A percentile compares a stretch with the other conserved stretches of the same genome.
These are phyloP conservation scores for Fraxinus nigra DNA, from an alignment of 305 asterid species.

Conservation along the genomic window DNA sequence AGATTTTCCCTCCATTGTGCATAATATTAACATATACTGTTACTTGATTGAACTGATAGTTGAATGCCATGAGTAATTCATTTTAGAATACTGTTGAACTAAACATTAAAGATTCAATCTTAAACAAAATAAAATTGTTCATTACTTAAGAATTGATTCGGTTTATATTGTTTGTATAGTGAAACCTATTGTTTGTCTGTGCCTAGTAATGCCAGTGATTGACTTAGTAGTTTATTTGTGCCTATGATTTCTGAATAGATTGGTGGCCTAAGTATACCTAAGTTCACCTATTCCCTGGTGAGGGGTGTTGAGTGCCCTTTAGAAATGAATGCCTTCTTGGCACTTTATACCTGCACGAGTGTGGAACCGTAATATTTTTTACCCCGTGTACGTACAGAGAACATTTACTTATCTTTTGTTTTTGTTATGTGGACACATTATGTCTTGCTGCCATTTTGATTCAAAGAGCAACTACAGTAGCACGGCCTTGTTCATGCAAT, in stretches of 20 bases:
- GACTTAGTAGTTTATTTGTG: background rate
- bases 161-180: no score
- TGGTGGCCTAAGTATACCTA: background rate
- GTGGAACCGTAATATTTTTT: no score
- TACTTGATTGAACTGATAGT: background rate
- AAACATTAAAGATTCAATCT: background rate
- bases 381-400: no score
- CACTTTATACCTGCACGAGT: no score
- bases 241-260: background rate
- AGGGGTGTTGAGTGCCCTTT: background rate
- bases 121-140: background rate
- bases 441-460: slow-evolving; percentile 49
- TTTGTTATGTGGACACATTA: slow-evolving; percentile 42
- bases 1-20: no score
- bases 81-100: background rate
- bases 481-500: slow-evolving; percentile 62
- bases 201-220: no score
- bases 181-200: no score
- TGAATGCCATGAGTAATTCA: background rate
- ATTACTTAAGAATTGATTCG: background rate
- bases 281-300: background rate
- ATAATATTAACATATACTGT: background rate
- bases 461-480: slow-evolving; percentile 58
- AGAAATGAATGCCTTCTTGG: background rate
- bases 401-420: background rate